These are phyloP conservation scores for Zoysia japonica DNA, from an alignment of 176 grass and related monocot species.

Conservation along the genomic window DNA sequence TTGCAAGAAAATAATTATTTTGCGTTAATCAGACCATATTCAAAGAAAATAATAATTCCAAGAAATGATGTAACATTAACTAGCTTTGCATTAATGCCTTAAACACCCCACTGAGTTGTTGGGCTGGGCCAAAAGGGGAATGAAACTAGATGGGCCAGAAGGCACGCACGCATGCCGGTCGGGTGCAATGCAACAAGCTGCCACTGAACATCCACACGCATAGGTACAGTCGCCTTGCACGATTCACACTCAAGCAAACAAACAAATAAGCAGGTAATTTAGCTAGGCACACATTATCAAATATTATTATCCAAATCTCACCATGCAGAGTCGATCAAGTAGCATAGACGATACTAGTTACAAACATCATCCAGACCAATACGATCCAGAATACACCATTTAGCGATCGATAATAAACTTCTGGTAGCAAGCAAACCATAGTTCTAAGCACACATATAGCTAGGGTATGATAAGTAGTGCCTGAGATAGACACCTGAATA, in stretches of 20 bases:
- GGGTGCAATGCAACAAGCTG: too few relatives aligned
- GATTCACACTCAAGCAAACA: background rate
- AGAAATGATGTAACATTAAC: too few relatives aligned
- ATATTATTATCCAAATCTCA: background rate
- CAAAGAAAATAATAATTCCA: too few relatives aligned
- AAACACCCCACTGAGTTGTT: too few relatives aligned
- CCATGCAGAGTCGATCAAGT: background rate
- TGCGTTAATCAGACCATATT: too few relatives aligned
- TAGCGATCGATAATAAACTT: background rate
- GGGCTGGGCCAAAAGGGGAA: too few relatives aligned
- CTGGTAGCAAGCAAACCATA: background rate
- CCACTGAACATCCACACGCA: too few relatives aligned
- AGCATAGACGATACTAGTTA: background rate
- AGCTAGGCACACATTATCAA: background rate
- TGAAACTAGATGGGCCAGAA: background rate
- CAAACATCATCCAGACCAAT: background rate
- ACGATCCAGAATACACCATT: background rate
- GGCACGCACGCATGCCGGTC: background rate
- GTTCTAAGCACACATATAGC: slow-evolving; percentile 7
- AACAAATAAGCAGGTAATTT: too few relatives aligned
- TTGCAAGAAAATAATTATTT: too few relatives aligned
- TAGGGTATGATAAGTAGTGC: background rate
- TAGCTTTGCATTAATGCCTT: too few relatives aligned
- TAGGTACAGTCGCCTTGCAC: too few relatives aligned
- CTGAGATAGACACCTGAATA: background rate